Evolutionary conservation across 176 grass and related monocot species (phyloP).

Genomic region (Pontederia paniculata): DNA sequence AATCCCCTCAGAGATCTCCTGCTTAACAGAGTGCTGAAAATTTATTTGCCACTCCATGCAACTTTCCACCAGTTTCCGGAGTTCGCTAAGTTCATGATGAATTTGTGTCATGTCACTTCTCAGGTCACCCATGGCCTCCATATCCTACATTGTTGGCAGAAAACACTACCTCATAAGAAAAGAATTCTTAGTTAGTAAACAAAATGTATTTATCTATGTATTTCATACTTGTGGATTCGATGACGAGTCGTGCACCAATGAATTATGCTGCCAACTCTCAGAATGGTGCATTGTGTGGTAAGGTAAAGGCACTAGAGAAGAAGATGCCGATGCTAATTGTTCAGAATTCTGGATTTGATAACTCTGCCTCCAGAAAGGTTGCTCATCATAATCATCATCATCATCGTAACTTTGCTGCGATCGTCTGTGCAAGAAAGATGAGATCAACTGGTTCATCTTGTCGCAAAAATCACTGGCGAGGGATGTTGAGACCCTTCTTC

Average conservation of each 20-base stretch:
- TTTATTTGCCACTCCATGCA: constrained; percentile 90
- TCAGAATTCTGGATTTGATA: constrained; percentile 36
- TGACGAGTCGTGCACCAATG: constrained; percentile 38
- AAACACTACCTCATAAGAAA: not conserved
- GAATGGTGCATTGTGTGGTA: constrained; percentile 34
- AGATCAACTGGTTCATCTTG: constrained; percentile 76
- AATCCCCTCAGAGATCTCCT: constrained; percentile 64
- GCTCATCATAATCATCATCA: constrained; percentile 46
- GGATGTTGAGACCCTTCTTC: constrained; percentile 80
- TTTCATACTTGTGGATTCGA: constrained; percentile 43
- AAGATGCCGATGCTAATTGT: constrained; percentile 32
- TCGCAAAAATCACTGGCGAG: constrained; percentile 81
- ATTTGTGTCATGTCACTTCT: constrained; percentile 77
- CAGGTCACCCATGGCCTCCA: constrained; percentile 38
- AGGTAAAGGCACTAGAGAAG: constrained; percentile 44
- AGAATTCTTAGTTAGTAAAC: not conserved
- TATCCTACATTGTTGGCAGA: constrained; percentile 34
- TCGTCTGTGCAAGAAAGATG: constrained; percentile 57
- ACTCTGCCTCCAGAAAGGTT: constrained; percentile 53
- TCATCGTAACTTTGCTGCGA: constrained; percentile 44
- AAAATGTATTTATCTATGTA: not conserved
- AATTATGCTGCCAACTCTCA: constrained; percentile 44
- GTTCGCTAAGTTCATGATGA: constrained; percentile 78
- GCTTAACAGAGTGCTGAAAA: constrained; percentile 69
- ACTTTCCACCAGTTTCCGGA: constrained; percentile 72